These are phyloP conservation scores for Colletotrichum musicola DNA, from an alignment of 2,329 filamentous ascomycete species.

Conservation along the genomic window DNA sequence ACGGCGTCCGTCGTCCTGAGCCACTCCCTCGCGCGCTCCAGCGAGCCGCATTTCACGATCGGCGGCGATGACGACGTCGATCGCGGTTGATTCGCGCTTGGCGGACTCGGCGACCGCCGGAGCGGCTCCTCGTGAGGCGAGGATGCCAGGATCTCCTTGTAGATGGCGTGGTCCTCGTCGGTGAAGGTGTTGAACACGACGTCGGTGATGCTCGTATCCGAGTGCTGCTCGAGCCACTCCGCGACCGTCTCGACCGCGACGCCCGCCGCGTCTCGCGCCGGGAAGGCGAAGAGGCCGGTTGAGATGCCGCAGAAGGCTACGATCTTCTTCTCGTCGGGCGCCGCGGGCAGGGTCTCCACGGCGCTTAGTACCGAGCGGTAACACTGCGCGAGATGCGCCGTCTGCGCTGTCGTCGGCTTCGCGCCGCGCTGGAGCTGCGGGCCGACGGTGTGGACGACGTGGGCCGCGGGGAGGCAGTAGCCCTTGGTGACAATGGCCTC, in stretches of 20 bases:
- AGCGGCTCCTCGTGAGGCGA: neutral
- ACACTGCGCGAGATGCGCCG: slow-evolving; percentile 44
- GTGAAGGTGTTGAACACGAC: slow-evolving; percentile 50
- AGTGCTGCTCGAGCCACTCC: slow-evolving; percentile 45
- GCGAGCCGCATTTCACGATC: slow-evolving; percentile 23
- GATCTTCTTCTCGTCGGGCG: slow-evolving; percentile 43
- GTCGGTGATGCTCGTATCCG: slow-evolving; percentile 45
- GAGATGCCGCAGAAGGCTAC: slow-evolving; percentile 51
- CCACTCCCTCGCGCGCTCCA: slow-evolving; percentile 41
- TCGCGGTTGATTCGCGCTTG: slow-evolving; percentile 5
- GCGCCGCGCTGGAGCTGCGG: slow-evolving; percentile 46
- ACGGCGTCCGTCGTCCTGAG: slow-evolving; percentile 43
- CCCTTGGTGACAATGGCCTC: slow-evolving; percentile 45
- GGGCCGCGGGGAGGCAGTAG: slow-evolving; percentile 45
- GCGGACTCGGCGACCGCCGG: neutral
- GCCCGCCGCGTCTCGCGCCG: slow-evolving; percentile 43
- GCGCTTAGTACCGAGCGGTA: slow-evolving; percentile 47
- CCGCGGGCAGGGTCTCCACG: slow-evolving; percentile 43
- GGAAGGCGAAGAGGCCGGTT: slow-evolving; percentile 52
- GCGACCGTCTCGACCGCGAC: slow-evolving; percentile 44
- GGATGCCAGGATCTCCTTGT: slow-evolving; percentile 29
- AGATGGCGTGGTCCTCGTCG: slow-evolving; percentile 42
- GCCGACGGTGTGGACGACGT: slow-evolving; percentile 51
- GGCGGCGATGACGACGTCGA: neutral
- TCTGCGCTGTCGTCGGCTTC: slow-evolving; percentile 39